phyloP scores from a whole-genome alignment of 2,329 filamentous ascomycete genomes.

The Talaromyces verruculosus region DNA sequence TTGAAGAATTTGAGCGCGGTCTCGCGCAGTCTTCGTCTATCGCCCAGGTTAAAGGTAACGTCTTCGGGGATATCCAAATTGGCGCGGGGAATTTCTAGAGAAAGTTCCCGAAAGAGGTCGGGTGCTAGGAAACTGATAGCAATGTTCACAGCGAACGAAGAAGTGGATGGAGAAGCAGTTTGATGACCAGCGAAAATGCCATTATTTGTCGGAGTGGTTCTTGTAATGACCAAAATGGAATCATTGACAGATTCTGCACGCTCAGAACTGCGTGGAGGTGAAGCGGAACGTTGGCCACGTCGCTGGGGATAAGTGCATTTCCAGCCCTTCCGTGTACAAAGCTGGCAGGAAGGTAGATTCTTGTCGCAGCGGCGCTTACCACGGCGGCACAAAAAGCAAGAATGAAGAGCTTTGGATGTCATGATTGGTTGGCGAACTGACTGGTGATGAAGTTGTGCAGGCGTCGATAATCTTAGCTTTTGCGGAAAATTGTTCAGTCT shows the following conservation, averaged over 20 bases:
- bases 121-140: conserved; percentile 17
- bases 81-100: conserved; percentile 4
- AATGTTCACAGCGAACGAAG: neutral
- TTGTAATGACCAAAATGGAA: neutral
- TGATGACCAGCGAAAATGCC: neutral
- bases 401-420: conserved; percentile 7
- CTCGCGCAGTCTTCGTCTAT: neutral
- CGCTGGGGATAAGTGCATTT: conserved; percentile 15
- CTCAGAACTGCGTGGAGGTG: neutral
- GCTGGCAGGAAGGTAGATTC: conserved; percentile 12
- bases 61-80: conserved; percentile 13
- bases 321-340: conserved; percentile 12
- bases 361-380: conserved; percentile 19
- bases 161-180: neutral
- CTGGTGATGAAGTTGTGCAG: neutral
- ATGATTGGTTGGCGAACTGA: neutral
- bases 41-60: conserved; percentile 3
- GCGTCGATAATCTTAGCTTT: neutral
- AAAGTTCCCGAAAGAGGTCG: conserved; percentile 5
- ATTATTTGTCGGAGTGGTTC: neutral
- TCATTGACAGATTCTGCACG: neutral
- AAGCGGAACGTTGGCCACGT: conserved; percentile 13
- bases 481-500: too few species aligned
- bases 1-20: conserved; percentile 7
- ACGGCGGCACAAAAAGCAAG: conserved; percentile 12